A percentile compares a stretch with the other conserved stretches of the same genome.
phyloP scores from a whole-genome alignment of 257 asterid genomes.

The Lantana camara region DNA sequence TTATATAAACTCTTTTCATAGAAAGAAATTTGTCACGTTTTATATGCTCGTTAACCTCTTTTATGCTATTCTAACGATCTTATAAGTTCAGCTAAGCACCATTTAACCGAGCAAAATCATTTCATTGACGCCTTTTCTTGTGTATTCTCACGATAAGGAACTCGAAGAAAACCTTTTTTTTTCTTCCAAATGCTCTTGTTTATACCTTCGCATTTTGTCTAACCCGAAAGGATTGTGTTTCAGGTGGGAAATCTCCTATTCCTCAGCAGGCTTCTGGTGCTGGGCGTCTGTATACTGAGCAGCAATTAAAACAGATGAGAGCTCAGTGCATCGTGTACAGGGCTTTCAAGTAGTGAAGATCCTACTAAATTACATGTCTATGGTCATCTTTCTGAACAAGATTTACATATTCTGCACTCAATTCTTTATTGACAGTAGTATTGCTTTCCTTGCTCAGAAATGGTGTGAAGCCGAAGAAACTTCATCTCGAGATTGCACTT shows the following conservation, averaged over 20 bases:
- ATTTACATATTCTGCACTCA: constrained; percentile 21
- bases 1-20: too few relatives aligned
- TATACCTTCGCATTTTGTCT: constrained; percentile 8
- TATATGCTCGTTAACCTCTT: too few relatives aligned
- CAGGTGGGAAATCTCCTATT: constrained; percentile 82
- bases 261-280: constrained; percentile 65
- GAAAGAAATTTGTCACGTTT: too few relatives aligned
- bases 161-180: background rate
- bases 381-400: constrained; percentile 17
- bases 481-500: constrained; percentile 97
- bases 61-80: too few relatives aligned
- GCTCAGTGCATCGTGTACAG: constrained; percentile 98
- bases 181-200: constrained; percentile 2
- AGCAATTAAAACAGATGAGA: constrained; percentile 94
- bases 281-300: constrained; percentile 83
- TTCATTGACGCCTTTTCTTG: constrained; percentile 6
- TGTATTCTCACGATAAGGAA: constrained; percentile 8
- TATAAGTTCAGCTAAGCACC: too few relatives aligned
- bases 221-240: constrained; percentile 17
- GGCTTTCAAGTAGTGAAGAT: constrained; percentile 76
- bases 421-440: constrained; percentile 23
- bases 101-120: background rate
- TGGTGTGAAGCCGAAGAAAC: constrained; percentile 88
- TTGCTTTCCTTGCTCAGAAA: constrained; percentile 57
- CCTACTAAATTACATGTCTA: constrained; percentile 1